Evolutionary conservation across 495 filamentous ascomycete genomes (phyloP), one percentile per base, ranked within the genome.

Genomic region (Penicillium antarcticum): DNA sequence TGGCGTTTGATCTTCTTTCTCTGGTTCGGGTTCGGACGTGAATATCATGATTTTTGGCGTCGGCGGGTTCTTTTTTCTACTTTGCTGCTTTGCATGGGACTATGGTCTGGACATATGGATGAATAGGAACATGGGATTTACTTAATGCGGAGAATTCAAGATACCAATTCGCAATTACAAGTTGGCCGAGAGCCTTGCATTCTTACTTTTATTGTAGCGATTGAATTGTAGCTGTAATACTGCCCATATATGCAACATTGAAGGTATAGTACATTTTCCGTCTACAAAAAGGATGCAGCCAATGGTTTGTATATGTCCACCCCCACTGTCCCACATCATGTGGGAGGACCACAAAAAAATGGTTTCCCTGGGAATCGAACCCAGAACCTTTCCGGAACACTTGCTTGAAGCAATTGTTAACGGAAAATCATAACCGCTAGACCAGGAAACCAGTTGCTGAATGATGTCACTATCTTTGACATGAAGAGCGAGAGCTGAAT

Each of bases 291-390:
- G 9, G 9, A 29, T 1, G 26, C 5, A 8, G 7, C 26, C 6
- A 9, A n/a, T n/a, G n/a, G n/a, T n/a, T n/a, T n/a, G n/a, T n/a
- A n/a, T n/a, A n/a, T n/a, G n/a, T n/a, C n/a, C n/a, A 5, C 21
- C 21, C 21, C 3, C 21, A 23, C 21, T 23, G 5, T 23, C 21
- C 21, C 21, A n/a, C n/a, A n/a, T n/a, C n/a, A n/a, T n/a, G n/a
- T n/a, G n/a, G n/a, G 3, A 2, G 21, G 21, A 8, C 6, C 8
- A 32, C 18, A 31, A 48, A 59, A 58, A 56, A 51, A 51, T 58
- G 45, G 54, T 57, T 54, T 45, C 40, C 34, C 47, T 58, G 55
- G 54, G 55, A 54, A 58, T 58, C 50, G 55, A 58, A 58, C 55
- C 54, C 55, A 58, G 47, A 54, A 58, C 55, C 55, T 58, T 59